Conservation (phyloP, 75 land plant genomes). For the Selaginella tamariscina region DNA sequence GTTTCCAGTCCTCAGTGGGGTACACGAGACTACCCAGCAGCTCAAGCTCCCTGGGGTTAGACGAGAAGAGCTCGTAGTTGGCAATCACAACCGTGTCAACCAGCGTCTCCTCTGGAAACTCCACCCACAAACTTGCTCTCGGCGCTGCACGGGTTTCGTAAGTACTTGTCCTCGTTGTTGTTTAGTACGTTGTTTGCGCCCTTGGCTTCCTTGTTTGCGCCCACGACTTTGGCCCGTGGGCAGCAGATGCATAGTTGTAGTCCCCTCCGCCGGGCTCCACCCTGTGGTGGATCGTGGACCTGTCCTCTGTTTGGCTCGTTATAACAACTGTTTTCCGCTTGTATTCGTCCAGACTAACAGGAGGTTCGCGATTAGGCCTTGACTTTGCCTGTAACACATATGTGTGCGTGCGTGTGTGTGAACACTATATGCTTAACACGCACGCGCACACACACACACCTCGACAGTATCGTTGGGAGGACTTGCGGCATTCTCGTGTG, state of each 20-base stretch:
- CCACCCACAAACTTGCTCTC: conserved; percentile 62
- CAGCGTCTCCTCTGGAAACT: conserved; percentile 77
- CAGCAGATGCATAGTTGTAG: conserved; percentile 77
- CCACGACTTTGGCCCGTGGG: conserved; percentile 82
- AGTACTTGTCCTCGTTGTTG: conserved; percentile 69
- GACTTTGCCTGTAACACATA: too few species aligned
- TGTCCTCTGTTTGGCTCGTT: conserved; percentile 22
- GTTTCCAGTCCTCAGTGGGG: conserved; percentile 60
- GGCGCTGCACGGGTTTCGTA: conserved; percentile 79
- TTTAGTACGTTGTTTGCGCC: conserved; percentile 65
- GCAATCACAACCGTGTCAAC: conserved; percentile 64
- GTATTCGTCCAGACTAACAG: conserved; percentile 53
- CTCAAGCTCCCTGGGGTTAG: conserved; percentile 72
- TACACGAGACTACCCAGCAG: conserved; percentile 58
- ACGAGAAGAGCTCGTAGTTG: conserved; percentile 79
- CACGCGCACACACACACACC: too few species aligned
- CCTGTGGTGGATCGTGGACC: conserved; percentile 26
- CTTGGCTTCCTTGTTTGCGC: conserved; percentile 78
- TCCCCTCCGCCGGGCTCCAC: conserved; percentile 59
- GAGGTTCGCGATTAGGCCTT: conserved; percentile 15
- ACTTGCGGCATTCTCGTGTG: too few species aligned
- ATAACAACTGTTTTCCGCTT: conserved; percentile 18
- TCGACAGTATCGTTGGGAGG: too few species aligned
- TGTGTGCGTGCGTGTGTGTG: too few species aligned
- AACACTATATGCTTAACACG: too few species aligned